A percentile compares a stretch with the other conserved stretches of the same genome.
Evolutionary conservation across 2,329 filamentous ascomycete species (phyloP).

Genomic region (Aspergillus sp.): DNA sequence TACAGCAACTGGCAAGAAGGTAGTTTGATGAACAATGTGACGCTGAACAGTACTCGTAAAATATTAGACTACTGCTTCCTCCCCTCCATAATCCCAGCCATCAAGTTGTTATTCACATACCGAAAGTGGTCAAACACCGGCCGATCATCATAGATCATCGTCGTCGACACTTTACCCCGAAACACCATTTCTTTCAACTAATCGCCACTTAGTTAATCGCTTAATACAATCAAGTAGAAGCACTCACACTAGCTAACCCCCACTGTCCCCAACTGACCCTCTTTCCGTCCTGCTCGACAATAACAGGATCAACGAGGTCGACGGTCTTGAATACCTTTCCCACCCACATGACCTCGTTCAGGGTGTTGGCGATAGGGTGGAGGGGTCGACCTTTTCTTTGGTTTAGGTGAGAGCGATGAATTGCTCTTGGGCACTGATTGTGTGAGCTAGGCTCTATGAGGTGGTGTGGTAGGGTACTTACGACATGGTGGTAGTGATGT

Average conservation of each 20-base stretch:
- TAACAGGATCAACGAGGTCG: conserved; percentile 5
- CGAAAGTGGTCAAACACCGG: conserved; percentile 7
- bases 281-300: conserved; percentile 2
- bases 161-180: conserved; percentile 3
- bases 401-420: too few species aligned
- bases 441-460: too few species aligned
- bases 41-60: too few species aligned
- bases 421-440: too few species aligned
- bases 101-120: conserved; percentile 3
- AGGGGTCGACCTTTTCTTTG: too few species aligned
- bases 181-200: conserved; percentile 2
- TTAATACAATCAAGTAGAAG: background rate
- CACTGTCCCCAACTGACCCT: conserved; percentile 1
- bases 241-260: conserved; percentile 2
- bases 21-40: too few species aligned
- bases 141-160: conserved; percentile 8
- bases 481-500: too few species aligned
- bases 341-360: conserved; percentile 5
- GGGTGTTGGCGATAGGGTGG: background rate
- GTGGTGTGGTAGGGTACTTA: too few species aligned
- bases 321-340: conserved; percentile 4
- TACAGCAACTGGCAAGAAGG: too few species aligned
- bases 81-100: conserved; percentile 7
- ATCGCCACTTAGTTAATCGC: too few species aligned
- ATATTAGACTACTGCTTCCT: too few species aligned